phyloP scores from a whole-genome alignment of 1,139 yeast genomes.

The Debaryomyces sp. region DNA sequence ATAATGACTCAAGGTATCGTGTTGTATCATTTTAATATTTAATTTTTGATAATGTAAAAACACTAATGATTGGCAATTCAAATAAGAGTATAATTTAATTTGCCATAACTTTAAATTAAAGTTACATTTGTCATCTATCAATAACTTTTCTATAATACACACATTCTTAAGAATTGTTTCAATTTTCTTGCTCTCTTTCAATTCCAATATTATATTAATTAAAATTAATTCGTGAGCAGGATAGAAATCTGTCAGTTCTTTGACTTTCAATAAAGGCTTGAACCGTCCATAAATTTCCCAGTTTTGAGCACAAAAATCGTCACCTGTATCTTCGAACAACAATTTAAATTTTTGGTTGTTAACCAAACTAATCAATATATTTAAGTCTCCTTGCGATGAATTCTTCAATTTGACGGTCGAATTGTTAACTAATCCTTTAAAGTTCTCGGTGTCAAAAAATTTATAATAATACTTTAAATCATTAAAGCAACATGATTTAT shows the following conservation, averaged over 20 bases:
- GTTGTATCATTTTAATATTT: slow-evolving; percentile 75
- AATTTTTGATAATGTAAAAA: slow-evolving; percentile 53
- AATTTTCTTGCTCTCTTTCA: slow-evolving; percentile 15
- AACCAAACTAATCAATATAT: slow-evolving; percentile 43
- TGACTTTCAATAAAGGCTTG: slow-evolving; percentile 28
- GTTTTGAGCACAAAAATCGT: slow-evolving; percentile 26
- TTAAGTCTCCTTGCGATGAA: slow-evolving; percentile 17
- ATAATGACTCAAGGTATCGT: slow-evolving; percentile 70
- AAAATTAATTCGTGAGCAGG: slow-evolving; percentile 67
- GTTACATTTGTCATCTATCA: slow-evolving; percentile 59
- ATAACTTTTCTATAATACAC: slow-evolving; percentile 51
- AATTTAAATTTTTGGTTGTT: slow-evolving; percentile 53
- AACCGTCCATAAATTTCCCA: slow-evolving; percentile 38
- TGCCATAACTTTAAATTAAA: slow-evolving; percentile 73
- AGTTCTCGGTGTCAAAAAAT: slow-evolving; percentile 13
- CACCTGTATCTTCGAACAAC: slow-evolving; percentile 12
- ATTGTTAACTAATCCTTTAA: slow-evolving; percentile 13
- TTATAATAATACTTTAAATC: slow-evolving; percentile 51
- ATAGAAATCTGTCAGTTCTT: slow-evolving; percentile 62
- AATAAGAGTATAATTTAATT: slow-evolving; percentile 58
- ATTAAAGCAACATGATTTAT: slow-evolving; percentile 61
- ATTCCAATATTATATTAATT: slow-evolving; percentile 40
- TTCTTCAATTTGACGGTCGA: slow-evolving; percentile 12
- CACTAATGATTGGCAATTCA: slow-evolving; percentile 60
- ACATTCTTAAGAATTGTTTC: slow-evolving; percentile 30